Conservation (phyloP, 768 basidiomycete species). For the Suillus discolor region DNA sequence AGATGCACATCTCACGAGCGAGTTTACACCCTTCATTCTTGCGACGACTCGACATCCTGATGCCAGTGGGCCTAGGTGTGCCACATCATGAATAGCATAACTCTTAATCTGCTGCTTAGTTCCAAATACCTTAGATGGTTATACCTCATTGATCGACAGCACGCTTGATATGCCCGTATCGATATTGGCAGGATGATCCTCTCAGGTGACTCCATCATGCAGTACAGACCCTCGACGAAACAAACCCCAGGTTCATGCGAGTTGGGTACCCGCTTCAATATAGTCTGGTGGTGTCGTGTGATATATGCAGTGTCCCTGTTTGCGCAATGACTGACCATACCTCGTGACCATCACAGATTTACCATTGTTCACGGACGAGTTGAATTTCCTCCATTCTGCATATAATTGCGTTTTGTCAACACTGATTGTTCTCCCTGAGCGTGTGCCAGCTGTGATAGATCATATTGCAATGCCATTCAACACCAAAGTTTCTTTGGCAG, state of each 20-base stretch:
- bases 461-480: background rate
- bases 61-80: background rate
- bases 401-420: background rate
- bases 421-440: background rate
- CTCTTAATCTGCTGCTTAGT: background rate
- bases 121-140: background rate
- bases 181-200: background rate
- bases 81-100: background rate
- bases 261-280: background rate
- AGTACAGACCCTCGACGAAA: background rate
- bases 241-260: background rate
- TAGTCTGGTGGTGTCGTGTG: background rate
- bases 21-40: background rate
- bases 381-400: background rate
- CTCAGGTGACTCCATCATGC: background rate
- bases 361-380: background rate
- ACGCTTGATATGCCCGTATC: background rate
- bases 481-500: background rate
- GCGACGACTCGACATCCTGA: background rate
- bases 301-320: background rate
- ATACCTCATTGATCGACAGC: background rate
- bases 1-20: background rate
- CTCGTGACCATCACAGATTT: background rate
- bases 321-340: background rate
- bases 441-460: background rate